A percentile compares a stretch with the other conserved stretches of the same genome.
phyloP scores from a whole-genome alignment of 805 yeast genomes.

The Diddensiella caesifluorescens region DNA sequence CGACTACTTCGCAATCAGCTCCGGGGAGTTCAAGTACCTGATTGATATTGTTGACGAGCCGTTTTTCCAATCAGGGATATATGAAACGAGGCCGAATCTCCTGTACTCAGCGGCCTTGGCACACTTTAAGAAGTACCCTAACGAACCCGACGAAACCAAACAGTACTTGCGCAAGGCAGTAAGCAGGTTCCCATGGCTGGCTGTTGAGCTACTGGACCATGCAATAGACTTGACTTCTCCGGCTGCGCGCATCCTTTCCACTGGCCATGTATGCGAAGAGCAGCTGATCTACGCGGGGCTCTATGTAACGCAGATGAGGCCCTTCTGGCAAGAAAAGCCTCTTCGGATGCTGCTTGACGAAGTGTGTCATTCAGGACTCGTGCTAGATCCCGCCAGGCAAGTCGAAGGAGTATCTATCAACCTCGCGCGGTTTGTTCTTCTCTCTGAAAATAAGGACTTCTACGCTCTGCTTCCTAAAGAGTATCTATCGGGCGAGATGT shows the following conservation, averaged over 20 bases:
- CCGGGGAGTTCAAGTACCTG: constrained; percentile 60
- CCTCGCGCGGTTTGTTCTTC: constrained; percentile 24
- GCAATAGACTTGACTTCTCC: neutral
- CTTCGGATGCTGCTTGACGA: constrained; percentile 16
- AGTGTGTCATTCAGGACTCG: constrained; percentile 2
- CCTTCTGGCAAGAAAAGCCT: constrained; percentile 21
- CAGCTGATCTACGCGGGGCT: constrained; percentile 21
- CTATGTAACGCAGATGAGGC: constrained; percentile 21
- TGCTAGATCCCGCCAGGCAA: constrained; percentile 6
- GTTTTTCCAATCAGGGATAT: constrained; percentile 49
- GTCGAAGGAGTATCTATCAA: constrained; percentile 15
- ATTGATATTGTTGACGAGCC: constrained; percentile 45
- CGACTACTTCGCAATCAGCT: constrained; percentile 67
- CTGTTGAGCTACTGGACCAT: constrained; percentile 43
- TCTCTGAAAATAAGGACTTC: constrained; percentile 23
- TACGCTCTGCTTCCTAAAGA: constrained; percentile 20
- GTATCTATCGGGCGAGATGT: constrained; percentile 17
- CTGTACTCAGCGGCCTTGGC: constrained; percentile 64
- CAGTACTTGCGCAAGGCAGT: constrained; percentile 47
- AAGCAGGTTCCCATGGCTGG: constrained; percentile 52
- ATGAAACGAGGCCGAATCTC: constrained; percentile 65
- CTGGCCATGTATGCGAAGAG: constrained; percentile 12
- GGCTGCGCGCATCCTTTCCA: constrained; percentile 30
- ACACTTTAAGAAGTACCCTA: constrained; percentile 34
- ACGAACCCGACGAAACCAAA: constrained; percentile 39